Evolutionary conservation across 305 asterid genomes (phyloP), one percentile per base, ranked within the genome.

Genomic region (Rubia tinctorum): DNA sequence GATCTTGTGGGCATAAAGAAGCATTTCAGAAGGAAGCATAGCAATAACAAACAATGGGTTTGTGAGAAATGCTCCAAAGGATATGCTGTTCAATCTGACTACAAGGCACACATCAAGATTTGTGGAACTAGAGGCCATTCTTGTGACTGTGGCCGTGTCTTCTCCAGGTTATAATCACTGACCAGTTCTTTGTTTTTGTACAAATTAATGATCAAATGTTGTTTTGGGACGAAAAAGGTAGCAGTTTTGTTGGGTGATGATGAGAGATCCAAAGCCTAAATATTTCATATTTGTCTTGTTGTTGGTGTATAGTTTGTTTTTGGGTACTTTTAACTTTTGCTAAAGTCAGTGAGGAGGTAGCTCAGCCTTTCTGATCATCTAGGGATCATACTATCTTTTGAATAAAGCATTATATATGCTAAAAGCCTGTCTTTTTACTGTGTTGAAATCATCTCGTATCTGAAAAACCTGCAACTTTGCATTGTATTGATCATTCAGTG

Each of bases 1-100:
- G 86, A 82, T 72, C 86, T 82, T 20, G 82, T 77, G 59, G 86
- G 84, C n/a, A 82, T 82, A 7, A 82, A 82, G 77, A 80, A 82
- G 64, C 86, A 82, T 55, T 82, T 82, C 44, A 76, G 75, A 3
- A 76, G 85, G 8, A 82, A 82, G 40, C 85, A 82, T 8, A 79
- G 85, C 71, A 78, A 78, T 39, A 60, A 76, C 22, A 82, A 82
- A 18, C 83, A 82, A 56, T 82, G 82, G 80, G 75, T 79, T 43
- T 82, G 85, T 30, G 79, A 76, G 49, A 79, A 76, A 68, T 82
- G 83, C 59, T 71, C 77, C 1, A 82, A 82, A 77, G 83, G 80
- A 8, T 82, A 82, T 72, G 86, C 86, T 20, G 86, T 82, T 74
- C 86, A 82, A 8, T 82, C 86, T 12, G 86, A 82, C 68, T 77